Conservation (phyloP, 2,329 filamentous ascomycete species). For the Aureobasidium pullulans region DNA sequence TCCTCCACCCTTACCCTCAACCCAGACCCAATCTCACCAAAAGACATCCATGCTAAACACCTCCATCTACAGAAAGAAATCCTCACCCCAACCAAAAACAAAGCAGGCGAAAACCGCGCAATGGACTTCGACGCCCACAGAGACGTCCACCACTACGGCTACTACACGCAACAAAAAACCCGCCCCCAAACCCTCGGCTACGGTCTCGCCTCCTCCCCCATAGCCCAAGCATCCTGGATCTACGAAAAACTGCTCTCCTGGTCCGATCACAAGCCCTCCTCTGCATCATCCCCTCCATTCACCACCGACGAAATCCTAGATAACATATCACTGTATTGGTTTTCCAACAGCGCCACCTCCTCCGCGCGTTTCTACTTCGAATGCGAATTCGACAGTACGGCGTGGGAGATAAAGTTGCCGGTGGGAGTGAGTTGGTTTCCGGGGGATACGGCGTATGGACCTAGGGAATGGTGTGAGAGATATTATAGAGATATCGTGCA, state of each 20-base stretch:
- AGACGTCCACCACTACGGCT: conserved; percentile 46
- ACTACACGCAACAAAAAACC: conserved; percentile 53
- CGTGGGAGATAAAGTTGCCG: conserved; percentile 38
- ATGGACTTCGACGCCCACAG: conserved; percentile 49
- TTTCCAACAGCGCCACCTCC: conserved; percentile 57
- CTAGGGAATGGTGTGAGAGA: conserved; percentile 46
- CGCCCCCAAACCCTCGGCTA: conserved; percentile 68
- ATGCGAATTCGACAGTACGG: conserved; percentile 49
- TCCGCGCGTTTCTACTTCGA: conserved; percentile 64
- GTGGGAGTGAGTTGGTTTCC: conserved; percentile 51
- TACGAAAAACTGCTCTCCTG: conserved; percentile 75
- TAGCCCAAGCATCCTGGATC: conserved; percentile 67
- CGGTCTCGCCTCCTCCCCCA: conserved; percentile 60
- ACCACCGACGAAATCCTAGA: conserved; percentile 68
- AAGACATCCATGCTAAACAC: conserved; percentile 22
- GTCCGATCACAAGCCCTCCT: conserved; percentile 34
- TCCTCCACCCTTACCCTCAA: no score
- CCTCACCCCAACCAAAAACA: conserved; percentile 42
- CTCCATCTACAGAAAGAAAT: conserved; percentile 50
- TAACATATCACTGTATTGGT: conserved; percentile 68
- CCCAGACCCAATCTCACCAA: no score
- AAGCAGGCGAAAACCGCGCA: conserved; percentile 45
- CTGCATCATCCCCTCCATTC: conserved; percentile 58
- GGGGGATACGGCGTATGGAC: conserved; percentile 48
- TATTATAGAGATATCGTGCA: conserved; percentile 54